phyloP scores from a whole-genome alignment of 495 filamentous ascomycete genomes.

The Endocarpon pusillum region DNA sequence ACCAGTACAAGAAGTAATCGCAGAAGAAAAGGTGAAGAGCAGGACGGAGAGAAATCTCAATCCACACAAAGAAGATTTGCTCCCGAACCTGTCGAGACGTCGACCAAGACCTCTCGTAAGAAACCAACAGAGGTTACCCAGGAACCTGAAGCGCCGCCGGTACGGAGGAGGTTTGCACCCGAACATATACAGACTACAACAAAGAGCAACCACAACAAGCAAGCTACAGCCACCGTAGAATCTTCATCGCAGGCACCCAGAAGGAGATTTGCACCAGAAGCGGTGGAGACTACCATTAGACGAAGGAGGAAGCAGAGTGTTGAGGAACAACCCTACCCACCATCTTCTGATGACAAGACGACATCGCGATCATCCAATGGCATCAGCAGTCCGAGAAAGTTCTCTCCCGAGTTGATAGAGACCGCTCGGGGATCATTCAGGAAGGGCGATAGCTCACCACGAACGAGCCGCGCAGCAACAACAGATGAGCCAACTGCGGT shows the following conservation, averaged over 20 bases:
- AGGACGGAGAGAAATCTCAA: conserved; percentile 1
- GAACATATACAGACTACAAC: conserved; percentile 53
- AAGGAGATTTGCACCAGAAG: conserved; percentile 14
- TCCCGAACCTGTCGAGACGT: conserved; percentile 43
- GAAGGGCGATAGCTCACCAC: conserved; percentile 15
- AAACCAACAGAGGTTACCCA: conserved; percentile 28
- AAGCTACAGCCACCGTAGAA: conserved; percentile 31
- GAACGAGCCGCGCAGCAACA: conserved; percentile 15
- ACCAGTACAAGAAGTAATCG: conserved; percentile 12
- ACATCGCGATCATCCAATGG: conserved; percentile 2
- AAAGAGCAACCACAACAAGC: conserved; percentile 33
- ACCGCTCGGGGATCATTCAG: conserved; percentile 33
- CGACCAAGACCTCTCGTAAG: conserved; percentile 28
- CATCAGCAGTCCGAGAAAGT: conserved; percentile 23
- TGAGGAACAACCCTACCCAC: conserved; percentile 5
- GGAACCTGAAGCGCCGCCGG: conserved; percentile 11
- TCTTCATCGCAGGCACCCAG: conserved; percentile 5
- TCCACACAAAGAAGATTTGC: too few relatives aligned
- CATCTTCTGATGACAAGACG: conserved; percentile 2
- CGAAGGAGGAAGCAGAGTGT: conserved; percentile 2
- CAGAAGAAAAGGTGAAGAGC: conserved; percentile 3
- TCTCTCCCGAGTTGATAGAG: conserved; percentile 41
- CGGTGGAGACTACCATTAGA: conserved; percentile 17
- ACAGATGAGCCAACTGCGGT: conserved; percentile 5
- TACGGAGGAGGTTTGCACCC: conserved; percentile 36